Base-by-base conservation (phyloP, 2,329 filamentous ascomycete species). In the Neofusicoccum sp. region DNA sequence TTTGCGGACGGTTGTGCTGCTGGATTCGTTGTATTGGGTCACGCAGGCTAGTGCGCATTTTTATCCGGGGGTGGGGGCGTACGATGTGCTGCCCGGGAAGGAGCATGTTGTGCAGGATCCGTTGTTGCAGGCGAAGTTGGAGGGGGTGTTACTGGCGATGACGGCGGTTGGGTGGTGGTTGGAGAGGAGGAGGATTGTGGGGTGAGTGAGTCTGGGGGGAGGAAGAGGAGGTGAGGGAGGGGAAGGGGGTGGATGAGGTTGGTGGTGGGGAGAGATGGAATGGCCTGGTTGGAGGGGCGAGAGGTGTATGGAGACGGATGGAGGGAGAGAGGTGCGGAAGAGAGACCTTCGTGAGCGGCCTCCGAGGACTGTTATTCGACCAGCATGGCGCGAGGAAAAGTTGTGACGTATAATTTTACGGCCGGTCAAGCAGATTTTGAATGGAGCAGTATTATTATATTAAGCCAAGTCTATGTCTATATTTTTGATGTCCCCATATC, bases 21-120 rank as follows among this genome's bases (percentile, higher is more conserved):
- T 82, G 2, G 79, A 76, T 0, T 76, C 71, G 39, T 62, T 84
- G 56, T 82, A 83, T 64, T 82, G 79, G 69, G 52, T 77, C 3
- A 78, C 80, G 2, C 77, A 75, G 7, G 31, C 82, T 49, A 77
- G 71, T 60, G 81, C 76, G 1, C 77, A 80, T 16, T 65, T 81
- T 39, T 84, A 84, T 67, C 82, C 81, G 0, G 81, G 54, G 1
- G 41, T 33, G 4, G 16, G 16, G 34, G 41, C 49, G 8, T 62
- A 49, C 6, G 61, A 62, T 33, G 4, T 29, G 1, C 16, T 62
- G 8, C 61, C 61, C 0, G 61, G 61, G 4, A 37, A 50, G 39
- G 61, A 31, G 43, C 31, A 14, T 2, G 44, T 37, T 14, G 61
- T 16, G 28, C 41, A 44, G 12, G 52, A 63, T 49, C 28, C 33